Evolutionary conservation across 768 basidiomycete species (phyloP).

Genomic region (Trametes cinnabarina): DNA sequence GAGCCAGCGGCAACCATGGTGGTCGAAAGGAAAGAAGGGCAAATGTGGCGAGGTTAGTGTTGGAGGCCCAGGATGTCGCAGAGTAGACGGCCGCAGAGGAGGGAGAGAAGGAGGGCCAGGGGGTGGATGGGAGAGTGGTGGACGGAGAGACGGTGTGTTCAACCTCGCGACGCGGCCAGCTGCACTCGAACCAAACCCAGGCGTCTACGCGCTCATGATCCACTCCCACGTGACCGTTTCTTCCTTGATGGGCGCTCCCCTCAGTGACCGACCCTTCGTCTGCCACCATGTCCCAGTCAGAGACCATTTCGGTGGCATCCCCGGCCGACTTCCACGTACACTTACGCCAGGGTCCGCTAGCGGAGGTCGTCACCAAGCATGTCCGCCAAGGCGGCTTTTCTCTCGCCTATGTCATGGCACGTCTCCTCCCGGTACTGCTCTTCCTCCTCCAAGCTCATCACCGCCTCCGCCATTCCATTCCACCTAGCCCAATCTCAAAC

Average conservation of each 20-base stretch:
- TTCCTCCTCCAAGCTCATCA: background rate
- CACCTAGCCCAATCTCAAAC: slow-evolving; percentile 83
- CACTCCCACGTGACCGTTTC: slow-evolving; percentile 16
- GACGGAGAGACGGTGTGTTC: slow-evolving; percentile 1
- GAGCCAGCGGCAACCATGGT: slow-evolving; percentile 81
- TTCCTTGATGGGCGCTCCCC: background rate
- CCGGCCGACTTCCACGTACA: slow-evolving; percentile 97
- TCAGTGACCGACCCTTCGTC: background rate
- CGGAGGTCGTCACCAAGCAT: slow-evolving; percentile 84
- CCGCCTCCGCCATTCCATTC: background rate
- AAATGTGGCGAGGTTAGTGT: slow-evolving; percentile 3
- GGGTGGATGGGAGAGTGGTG: background rate
- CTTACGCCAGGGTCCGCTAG: slow-evolving; percentile 83
- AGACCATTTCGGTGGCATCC: slow-evolving; percentile 50
- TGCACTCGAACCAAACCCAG: slow-evolving; percentile 17
- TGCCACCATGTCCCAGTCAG: slow-evolving; percentile 28
- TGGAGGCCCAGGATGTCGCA: slow-evolving; percentile 7
- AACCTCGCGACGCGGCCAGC: slow-evolving; percentile 11
- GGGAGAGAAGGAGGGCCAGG: slow-evolving; percentile 3
- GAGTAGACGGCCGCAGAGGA: slow-evolving; percentile 9
- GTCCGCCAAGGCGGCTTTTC: slow-evolving; percentile 86
- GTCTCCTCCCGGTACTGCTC: slow-evolving; percentile 8
- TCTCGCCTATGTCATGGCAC: slow-evolving; percentile 95
- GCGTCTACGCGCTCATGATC: slow-evolving; percentile 5
- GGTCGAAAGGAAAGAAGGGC: background rate